Percentiles rank a stretch among this genome's conserved stretches.
phyloP scores from a whole-genome alignment of 2,329 filamentous ascomycete genomes.

The Gaeumannomyces sp. region DNA sequence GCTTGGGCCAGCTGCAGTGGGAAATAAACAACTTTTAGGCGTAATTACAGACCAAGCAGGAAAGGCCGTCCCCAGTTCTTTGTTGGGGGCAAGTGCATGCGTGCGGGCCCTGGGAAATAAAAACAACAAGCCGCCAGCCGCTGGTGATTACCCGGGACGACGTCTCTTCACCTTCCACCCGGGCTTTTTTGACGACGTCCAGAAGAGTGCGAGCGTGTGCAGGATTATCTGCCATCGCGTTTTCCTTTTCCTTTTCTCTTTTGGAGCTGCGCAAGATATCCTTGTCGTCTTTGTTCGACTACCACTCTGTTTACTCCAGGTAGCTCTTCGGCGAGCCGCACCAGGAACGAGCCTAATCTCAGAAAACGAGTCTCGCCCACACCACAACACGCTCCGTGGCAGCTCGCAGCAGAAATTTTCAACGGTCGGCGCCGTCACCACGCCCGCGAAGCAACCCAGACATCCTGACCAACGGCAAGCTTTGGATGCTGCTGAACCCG shows the following conservation, averaged over 20 bases:
- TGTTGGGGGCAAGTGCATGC: not conserved
- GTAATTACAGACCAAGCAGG: not conserved
- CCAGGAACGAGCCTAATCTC: not conserved
- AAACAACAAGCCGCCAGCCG: not conserved
- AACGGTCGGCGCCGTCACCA: not conserved
- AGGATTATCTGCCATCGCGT: not conserved
- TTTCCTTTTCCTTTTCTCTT: not conserved
- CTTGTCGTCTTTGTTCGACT: not conserved
- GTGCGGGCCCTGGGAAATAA: not conserved
- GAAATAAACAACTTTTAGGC: slow-evolving; percentile 5
- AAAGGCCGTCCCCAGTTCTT: not conserved
- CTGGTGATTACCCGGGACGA: not conserved
- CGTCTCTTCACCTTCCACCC: not conserved
- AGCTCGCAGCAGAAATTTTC: not conserved
- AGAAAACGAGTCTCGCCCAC: not conserved
- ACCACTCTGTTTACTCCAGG: not conserved
- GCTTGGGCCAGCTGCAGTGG: slow-evolving; percentile 1
- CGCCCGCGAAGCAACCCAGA: not conserved
- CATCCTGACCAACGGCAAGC: not conserved
- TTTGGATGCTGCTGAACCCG: no score
- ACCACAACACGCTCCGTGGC: slow-evolving; percentile 6
- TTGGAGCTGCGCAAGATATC: not conserved
- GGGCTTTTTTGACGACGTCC: not conserved
- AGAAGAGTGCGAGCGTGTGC: not conserved
- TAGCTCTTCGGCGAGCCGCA: not conserved